A percentile compares a stretch with the other conserved stretches of the same genome.
phyloP scores from a whole-genome alignment of 2,329 filamentous ascomycete genomes.

The Cordyceps fumosorosea region DNA sequence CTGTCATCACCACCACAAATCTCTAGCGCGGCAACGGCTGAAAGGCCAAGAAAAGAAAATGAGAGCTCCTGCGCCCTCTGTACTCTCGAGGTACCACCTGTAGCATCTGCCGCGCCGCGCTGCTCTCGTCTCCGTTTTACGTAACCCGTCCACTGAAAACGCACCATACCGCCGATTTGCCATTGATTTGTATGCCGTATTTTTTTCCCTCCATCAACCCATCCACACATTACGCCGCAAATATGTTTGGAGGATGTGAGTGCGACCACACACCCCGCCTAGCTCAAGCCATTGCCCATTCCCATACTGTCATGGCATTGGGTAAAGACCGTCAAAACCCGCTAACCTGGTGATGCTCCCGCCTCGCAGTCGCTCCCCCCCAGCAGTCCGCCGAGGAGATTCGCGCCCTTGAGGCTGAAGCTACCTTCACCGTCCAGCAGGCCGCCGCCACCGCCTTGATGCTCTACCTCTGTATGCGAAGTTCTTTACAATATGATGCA shows the following conservation, averaged over 20 bases:
- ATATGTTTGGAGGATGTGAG: slow-evolving; percentile 36
- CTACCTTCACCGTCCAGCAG: slow-evolving; percentile 59
- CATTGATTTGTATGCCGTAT: not conserved
- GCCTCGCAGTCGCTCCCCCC: slow-evolving; percentile 54
- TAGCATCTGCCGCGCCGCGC: not conserved
- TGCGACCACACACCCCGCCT: slow-evolving; percentile 15
- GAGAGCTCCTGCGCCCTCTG: not conserved
- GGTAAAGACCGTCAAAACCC: not conserved
- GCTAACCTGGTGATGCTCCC: slow-evolving; percentile 2
- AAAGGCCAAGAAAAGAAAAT: not conserved
- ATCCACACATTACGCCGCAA: slow-evolving; percentile 3
- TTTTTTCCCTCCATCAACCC: not conserved
- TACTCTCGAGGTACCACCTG: not conserved
- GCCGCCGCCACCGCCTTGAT: slow-evolving; percentile 59
- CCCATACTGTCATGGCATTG: not conserved
- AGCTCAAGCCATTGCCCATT: not conserved
- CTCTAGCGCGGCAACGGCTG: not conserved
- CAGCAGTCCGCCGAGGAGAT: slow-evolving; percentile 66
- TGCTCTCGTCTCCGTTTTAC: not conserved
- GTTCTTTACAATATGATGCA: not conserved
- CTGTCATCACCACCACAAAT: not conserved
- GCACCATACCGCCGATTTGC: slow-evolving; percentile 5
- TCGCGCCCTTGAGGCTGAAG: slow-evolving; percentile 60
- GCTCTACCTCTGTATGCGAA: slow-evolving; percentile 69
- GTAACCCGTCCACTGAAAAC: not conserved